Conservation (phyloP, 306 rosid species). For the Psophocarpus tetragonolobus region DNA sequence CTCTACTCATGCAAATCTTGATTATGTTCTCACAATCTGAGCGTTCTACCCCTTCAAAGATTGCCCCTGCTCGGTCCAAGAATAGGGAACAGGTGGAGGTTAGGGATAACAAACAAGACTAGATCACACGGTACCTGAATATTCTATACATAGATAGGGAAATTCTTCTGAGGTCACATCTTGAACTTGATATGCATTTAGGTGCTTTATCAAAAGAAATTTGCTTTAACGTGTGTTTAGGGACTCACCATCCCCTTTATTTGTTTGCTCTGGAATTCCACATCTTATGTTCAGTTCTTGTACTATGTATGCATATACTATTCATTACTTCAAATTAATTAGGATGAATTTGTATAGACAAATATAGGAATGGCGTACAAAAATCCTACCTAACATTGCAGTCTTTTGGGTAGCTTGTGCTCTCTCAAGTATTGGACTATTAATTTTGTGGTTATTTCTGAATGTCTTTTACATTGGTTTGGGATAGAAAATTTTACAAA, state of each 20-base stretch:
- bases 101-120: conserved; percentile 45
- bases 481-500: too few relatives aligned
- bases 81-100: conserved; percentile 13
- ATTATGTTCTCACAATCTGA: conserved; percentile 77
- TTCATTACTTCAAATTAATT: conserved; percentile 35
- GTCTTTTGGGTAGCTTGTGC: background rate
- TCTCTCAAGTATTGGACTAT: background rate
- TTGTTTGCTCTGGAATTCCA: background rate
- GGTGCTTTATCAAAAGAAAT: background rate
- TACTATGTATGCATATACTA: conserved; percentile 26
- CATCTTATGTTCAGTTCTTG: conserved; percentile 10
- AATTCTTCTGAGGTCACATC: background rate
- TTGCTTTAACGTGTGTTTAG: conserved; percentile 19
- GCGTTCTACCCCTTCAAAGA: conserved; percentile 65
- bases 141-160: background rate
- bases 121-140: conserved; percentile 22
- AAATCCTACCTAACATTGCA: background rate
- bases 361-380: background rate
- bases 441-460: conserved; percentile 18
- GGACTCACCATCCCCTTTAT: background rate
- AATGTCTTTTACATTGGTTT: too few relatives aligned
- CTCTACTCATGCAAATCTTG: conserved; percentile 71
- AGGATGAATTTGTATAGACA: conserved; percentile 38
- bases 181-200: conserved; percentile 11
- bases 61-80: conserved; percentile 48